Base-by-base conservation (phyloP, 2,329 filamentous ascomycete genomes). In the Fusarium luffae region DNA sequence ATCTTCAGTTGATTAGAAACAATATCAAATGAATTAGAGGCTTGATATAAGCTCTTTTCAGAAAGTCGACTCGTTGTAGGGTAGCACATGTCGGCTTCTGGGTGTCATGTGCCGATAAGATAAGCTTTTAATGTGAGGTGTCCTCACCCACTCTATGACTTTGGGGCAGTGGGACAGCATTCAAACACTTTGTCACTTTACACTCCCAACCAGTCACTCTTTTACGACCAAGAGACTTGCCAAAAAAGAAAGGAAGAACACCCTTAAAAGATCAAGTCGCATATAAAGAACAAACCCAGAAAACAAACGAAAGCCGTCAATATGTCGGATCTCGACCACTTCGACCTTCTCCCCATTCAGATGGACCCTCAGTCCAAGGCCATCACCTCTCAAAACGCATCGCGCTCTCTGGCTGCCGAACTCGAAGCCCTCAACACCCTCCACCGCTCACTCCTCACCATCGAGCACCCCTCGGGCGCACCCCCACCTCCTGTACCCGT, bases 401-500 rank as follows among this genome's bases (percentile, higher is more conserved):
- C 84, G 49, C 82, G 84, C 63, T 79, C 85, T 13, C 85, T 93
- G 34, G 82, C 84, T 55, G 79, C 85, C 72, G 91, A 93, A 78
- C 89, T 98, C 72, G 82, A 86, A 34, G 84, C 89, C 43, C 89
- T 98, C 66, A 98, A 97, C 85, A 77, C 81, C 52, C 88, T 98
- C 52, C 93, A 97, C 88, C 89, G 89, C 72, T 80, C 87, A 44
- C 88, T 98, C 65, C 84, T 96, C 74, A 81, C 81, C 58, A 57
- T 77, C 63, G 79, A 80, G 13, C 71, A 72, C 12, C 87, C 93
- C 8, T 86, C 88, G 63, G 85, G 82, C 49, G 84, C 93, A 21
- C 95, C 95, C 0, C 94, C 94, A 7, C 92, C 95, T 0, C 96
- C 96, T 0, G 87, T 97, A 43, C 94, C 94, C 63, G 91, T 98